Evolutionary conservation across 2,329 filamentous ascomycete genomes (phyloP), one percentile per base, ranked within the genome.

Genomic region (Beauveria asiatica): DNA sequence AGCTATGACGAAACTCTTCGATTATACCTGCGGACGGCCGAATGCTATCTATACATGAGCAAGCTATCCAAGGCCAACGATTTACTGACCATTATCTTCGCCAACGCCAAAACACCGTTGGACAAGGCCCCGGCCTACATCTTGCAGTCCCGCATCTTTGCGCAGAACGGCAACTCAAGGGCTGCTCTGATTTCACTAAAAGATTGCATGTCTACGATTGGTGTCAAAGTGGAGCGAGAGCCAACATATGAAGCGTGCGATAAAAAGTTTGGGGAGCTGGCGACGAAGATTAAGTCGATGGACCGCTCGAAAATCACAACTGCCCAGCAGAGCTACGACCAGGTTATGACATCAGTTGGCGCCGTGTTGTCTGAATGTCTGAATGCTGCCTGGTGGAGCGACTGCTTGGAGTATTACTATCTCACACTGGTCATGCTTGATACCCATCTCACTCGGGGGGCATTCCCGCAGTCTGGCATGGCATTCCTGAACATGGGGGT

Each of bases 121-220:
- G 92, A 96, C 72, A 94, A 90, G 74, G 89, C 90, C 1, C 87
- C 89, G 9, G 90, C 90, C 0, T 95, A 88, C 76, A 87, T 96
- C 45, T 77, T 97, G 41, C 86, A 91, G 69, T 92, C 90, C 6
- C 84, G 91, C 54, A 87, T 96, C 50, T 84, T 86, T 67, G 84
- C 88, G 1, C 85, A 92, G 67, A 81, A 82, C 59, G 91, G 92
- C 1, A 84, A 96, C 64, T 84, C 86, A 30, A 74, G 79, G 23
- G 81, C 81, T 5, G 89, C 92, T 0, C 84, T 96, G 65, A 74
- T 80, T 37, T 83, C 84, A 1, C 76, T 97, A 25, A 87, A 87
- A 67, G 81, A 85, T 50, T 92, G 89, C 63, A 75, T 97, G 17
- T 76, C 74, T 30, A 86, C 86, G 13, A 79, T 96, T 13, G 88